Percentiles rank a stretch among this genome's conserved stretches.
Evolutionary conservation across 2,329 filamentous ascomycete species (phyloP).

Genomic region (Pyrenophora seminiperda): DNA sequence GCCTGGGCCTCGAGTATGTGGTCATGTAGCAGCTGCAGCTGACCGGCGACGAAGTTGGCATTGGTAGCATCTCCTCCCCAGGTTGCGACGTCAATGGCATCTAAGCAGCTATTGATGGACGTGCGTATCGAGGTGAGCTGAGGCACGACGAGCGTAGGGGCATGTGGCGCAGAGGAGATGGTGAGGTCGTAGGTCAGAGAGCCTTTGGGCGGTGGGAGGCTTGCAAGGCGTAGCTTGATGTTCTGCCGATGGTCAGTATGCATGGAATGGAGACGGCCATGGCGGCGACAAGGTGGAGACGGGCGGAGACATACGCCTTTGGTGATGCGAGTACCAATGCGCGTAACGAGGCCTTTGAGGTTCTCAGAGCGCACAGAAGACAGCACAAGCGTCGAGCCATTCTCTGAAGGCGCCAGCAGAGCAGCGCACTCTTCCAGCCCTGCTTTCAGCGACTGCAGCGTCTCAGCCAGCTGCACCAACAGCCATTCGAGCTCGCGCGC

Average conservation of each 20-base stretch:
- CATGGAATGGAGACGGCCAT: too few species aligned
- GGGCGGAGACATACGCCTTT: constrained; percentile 70
- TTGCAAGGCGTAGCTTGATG: constrained; percentile 76
- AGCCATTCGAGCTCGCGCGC: constrained; percentile 68
- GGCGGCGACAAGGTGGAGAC: constrained; percentile 21
- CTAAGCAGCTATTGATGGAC: constrained; percentile 81
- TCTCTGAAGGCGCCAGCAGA: constrained; percentile 81
- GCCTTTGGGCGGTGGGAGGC: constrained; percentile 62
- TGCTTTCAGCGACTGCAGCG: constrained; percentile 64
- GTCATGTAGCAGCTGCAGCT: constrained; percentile 63
- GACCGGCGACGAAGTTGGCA: constrained; percentile 62
- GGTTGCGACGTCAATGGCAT: constrained; percentile 78
- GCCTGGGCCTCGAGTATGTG: constrained; percentile 66
- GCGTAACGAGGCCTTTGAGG: constrained; percentile 90
- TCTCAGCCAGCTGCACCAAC: constrained; percentile 64
- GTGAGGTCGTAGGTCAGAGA: constrained; percentile 57
- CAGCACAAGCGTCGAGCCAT: constrained; percentile 85
- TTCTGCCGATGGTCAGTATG: constrained; percentile 56
- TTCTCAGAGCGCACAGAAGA: constrained; percentile 85
- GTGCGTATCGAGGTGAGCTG: constrained; percentile 74
- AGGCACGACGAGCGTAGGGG: constrained; percentile 65
- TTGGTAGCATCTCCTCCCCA: constrained; percentile 70
- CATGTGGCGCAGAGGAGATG: constrained; percentile 59
- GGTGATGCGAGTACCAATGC: constrained; percentile 86
- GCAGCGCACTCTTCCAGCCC: constrained; percentile 88